These are phyloP conservation scores for Ogataea minuta DNA, from an alignment of 805 yeast genomes.

Conservation along the genomic window DNA sequence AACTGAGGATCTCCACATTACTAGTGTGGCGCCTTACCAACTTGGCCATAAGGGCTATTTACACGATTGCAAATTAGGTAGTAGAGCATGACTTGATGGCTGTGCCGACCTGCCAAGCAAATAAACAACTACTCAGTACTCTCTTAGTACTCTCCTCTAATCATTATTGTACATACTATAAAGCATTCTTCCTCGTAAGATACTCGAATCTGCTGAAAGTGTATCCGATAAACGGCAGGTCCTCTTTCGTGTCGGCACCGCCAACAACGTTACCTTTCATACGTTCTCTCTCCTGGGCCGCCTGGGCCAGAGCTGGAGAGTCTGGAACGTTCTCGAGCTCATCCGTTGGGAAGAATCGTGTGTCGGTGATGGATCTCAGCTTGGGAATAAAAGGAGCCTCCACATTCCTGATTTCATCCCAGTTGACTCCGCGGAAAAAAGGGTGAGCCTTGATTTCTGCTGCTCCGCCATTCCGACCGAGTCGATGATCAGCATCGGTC, in stretches of 20 bases:
- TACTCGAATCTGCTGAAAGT: slow-evolving; percentile 95
- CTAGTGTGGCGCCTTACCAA: slow-evolving; percentile 38
- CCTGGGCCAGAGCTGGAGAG: slow-evolving; percentile 68
- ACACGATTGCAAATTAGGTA: neutral
- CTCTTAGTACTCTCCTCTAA: neutral
- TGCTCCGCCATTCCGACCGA: slow-evolving; percentile 90
- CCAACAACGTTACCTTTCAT: slow-evolving; percentile 43
- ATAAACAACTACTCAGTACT: too few species aligned
- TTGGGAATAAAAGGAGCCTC: slow-evolving; percentile 94
- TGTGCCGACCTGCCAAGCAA: too few species aligned
- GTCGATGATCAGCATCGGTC: slow-evolving; percentile 73
- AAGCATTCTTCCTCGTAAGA: slow-evolving; percentile 71
- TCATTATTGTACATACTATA: slow-evolving; percentile 17
- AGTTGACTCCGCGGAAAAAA: slow-evolving; percentile 92
- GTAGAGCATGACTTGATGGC: neutral
- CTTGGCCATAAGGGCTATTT: slow-evolving; percentile 34
- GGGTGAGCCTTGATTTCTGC: slow-evolving; percentile 88
- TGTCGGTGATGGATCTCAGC: slow-evolving; percentile 88
- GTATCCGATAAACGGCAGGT: slow-evolving; percentile 95
- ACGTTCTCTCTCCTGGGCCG: slow-evolving; percentile 62
- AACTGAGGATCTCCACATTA: slow-evolving; percentile 37
- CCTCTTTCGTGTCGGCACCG: slow-evolving; percentile 64
- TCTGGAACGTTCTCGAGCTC: slow-evolving; percentile 95
- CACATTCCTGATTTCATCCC: slow-evolving; percentile 84
- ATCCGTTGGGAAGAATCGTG: slow-evolving; percentile 97